Evolutionary conservation across 148 eudicot genomes (phyloP), one percentile per base, ranked within the genome.

Genomic region (Nepenthes mirabilis): DNA sequence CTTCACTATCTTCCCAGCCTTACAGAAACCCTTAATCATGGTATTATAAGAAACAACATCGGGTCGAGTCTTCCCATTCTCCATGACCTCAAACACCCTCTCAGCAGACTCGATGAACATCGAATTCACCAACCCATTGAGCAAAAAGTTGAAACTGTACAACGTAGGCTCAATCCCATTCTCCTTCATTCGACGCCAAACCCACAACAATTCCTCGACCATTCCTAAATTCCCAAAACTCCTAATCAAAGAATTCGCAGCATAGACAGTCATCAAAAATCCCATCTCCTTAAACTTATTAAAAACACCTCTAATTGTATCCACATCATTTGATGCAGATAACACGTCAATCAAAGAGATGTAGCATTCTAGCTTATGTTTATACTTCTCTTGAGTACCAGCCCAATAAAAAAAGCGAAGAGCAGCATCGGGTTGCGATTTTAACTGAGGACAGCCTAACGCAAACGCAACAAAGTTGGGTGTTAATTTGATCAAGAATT

Each of bases 181-280:
- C 36, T 74, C 94, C 72, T 88, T 85, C 97, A 91, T 88, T 64
- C 49, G 62, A 37, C 77, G 68, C 97, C 97, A 93, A 48, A 93
- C 96, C 88, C 85, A 93, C 80, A 93, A 73, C 74, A 93, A 71
- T 43, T 93, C 96, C 74, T 93, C 99, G 61, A 91, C 88, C 96
- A 86, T 83, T 8, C 96, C 98, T 32, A 75, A 58, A 68, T 75
- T 77, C 52, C 98, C 98, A 67, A 91, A 85, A 63, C 83, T 78
- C 75, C 77, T 83, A 58, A 91, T 85, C 85, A 91, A 83, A 43
- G 84, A 79, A 83, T 88, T 91, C 2, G 73, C 88, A 6, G 79
- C 69, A 12, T 60, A 59, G 12, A 77, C 74, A 72, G 61, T 77
- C 73, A 93, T 73, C 35, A 75, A 70, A 62, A 88, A 76, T 6